A percentile compares a stretch with the other conserved stretches of the same genome.
phyloP scores from a whole-genome alignment of 495 filamentous ascomycete species.

The Neurospora tetrasperma region DNA sequence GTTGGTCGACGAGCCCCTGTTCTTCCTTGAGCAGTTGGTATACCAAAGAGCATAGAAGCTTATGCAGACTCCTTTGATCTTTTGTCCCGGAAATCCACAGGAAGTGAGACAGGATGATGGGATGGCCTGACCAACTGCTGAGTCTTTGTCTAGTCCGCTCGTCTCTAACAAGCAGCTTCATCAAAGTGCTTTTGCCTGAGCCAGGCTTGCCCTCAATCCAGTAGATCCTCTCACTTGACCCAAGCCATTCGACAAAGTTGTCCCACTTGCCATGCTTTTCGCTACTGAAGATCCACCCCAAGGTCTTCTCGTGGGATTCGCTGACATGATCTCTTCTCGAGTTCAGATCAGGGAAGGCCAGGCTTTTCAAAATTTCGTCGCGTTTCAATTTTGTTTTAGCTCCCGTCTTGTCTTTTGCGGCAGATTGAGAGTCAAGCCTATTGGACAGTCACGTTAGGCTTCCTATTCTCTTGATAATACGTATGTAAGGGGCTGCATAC shows the following conservation, averaged over 20 bases:
- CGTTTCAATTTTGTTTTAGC: no score
- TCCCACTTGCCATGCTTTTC: background rate
- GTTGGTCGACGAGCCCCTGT: background rate
- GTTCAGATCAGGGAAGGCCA: no score
- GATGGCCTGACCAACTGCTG: background rate
- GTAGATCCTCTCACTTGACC: slow-evolving; percentile 6
- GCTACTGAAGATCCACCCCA: background rate
- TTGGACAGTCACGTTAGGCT: no score
- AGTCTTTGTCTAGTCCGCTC: background rate
- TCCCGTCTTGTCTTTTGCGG: no score
- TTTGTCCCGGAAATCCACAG: background rate
- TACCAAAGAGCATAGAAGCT: background rate
- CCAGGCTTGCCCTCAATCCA: slow-evolving; percentile 43
- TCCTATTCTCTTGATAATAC: no score
- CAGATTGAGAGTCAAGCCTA: no score
- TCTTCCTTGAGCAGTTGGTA: background rate
- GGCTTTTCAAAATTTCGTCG: no score
- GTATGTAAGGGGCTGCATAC: no score
- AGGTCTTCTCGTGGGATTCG: background rate
- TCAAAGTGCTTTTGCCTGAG: slow-evolving; percentile 43
- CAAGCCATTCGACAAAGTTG: slow-evolving; percentile 5
- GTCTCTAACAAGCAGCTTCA: slow-evolving; percentile 27
- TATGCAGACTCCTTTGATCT: background rate
- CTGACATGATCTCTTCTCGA: no score
- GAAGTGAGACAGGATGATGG: background rate